phyloP scores from a whole-genome alignment of 768 basidiomycete species.

The Auriscalpium microsporum region DNA sequence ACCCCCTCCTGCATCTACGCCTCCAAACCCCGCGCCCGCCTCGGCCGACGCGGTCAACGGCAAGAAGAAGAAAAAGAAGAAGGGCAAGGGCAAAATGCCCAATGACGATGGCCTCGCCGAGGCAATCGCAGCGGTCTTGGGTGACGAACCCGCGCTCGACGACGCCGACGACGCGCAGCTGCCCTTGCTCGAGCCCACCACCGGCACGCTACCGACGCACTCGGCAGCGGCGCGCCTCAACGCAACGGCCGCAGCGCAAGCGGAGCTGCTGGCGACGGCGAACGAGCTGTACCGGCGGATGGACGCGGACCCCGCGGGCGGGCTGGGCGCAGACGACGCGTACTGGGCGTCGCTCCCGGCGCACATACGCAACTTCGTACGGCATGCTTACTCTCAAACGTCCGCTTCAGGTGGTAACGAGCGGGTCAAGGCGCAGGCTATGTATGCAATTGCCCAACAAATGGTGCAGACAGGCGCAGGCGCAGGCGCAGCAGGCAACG shows the following conservation, averaged over 20 bases:
- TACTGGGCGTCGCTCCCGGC: slow-evolving; percentile 65
- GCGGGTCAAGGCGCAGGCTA: slow-evolving; percentile 44
- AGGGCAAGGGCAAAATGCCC: slow-evolving; percentile 6
- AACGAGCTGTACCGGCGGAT: slow-evolving; percentile 42
- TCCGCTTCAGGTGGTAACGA: slow-evolving; percentile 24
- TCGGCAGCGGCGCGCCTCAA: slow-evolving; percentile 5
- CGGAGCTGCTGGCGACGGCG: slow-evolving; percentile 39
- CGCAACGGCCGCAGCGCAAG: slow-evolving; percentile 18
- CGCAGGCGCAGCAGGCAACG: slow-evolving; percentile 21
- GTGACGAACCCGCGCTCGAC: background rate
- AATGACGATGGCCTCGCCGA: slow-evolving; percentile 14
- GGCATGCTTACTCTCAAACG: slow-evolving; percentile 27
- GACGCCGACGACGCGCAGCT: background rate
- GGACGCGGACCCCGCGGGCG: slow-evolving; percentile 27
- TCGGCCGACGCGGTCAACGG: background rate
- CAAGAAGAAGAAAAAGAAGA: slow-evolving; percentile 3
- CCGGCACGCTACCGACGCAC: background rate
- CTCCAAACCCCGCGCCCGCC: too few relatives aligned
- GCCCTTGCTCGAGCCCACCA: slow-evolving; percentile 3
- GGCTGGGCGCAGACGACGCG: slow-evolving; percentile 42
- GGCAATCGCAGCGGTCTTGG: slow-evolving; percentile 14
- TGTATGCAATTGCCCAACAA: slow-evolving; percentile 64
- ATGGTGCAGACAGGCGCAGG: slow-evolving; percentile 41
- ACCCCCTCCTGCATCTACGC: too few relatives aligned
- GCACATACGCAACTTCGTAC: slow-evolving; percentile 62